Conservation (phyloP, 1,284 basidiomycete genomes). For the Macrocystidia cucumis region DNA sequence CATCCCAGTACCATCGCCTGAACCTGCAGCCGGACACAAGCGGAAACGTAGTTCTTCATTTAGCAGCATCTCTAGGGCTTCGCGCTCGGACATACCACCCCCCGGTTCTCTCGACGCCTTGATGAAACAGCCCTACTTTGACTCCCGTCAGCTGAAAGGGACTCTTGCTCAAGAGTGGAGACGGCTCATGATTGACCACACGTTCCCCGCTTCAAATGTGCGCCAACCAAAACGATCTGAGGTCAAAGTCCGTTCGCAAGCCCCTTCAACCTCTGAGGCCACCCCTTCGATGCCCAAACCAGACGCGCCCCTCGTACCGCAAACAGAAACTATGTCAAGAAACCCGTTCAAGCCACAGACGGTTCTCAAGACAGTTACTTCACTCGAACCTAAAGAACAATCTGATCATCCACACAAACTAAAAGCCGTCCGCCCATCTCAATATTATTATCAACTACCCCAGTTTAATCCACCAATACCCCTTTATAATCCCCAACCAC, state of each 20-base stretch:
- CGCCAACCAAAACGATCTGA: too few relatives aligned
- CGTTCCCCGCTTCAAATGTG: constrained; percentile 43
- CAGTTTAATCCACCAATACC: constrained; percentile 16
- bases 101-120: constrained; percentile 10
- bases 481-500: constrained; percentile 14
- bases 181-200: constrained; percentile 36
- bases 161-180: constrained; percentile 45
- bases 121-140: constrained; percentile 23
- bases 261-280: too few relatives aligned
- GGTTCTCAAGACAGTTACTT: too few relatives aligned
- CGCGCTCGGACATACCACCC: constrained; percentile 14
- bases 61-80: constrained; percentile 25
- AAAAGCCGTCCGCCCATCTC: too few relatives aligned
- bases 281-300: too few relatives aligned
- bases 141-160: constrained; percentile 27
- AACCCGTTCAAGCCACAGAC: too few relatives aligned
- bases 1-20: background rate
- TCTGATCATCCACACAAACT: constrained; percentile 10
- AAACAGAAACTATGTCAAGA: too few relatives aligned
- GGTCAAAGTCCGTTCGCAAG: too few relatives aligned
- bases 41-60: constrained; percentile 36
- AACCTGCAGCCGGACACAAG: constrained; percentile 22
- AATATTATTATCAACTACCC: constrained; percentile 30
- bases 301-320: too few relatives aligned
- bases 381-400: too few relatives aligned